phyloP scores from a whole-genome alignment of 2,329 filamentous ascomycete genomes.

The Pyricularia grisea region DNA sequence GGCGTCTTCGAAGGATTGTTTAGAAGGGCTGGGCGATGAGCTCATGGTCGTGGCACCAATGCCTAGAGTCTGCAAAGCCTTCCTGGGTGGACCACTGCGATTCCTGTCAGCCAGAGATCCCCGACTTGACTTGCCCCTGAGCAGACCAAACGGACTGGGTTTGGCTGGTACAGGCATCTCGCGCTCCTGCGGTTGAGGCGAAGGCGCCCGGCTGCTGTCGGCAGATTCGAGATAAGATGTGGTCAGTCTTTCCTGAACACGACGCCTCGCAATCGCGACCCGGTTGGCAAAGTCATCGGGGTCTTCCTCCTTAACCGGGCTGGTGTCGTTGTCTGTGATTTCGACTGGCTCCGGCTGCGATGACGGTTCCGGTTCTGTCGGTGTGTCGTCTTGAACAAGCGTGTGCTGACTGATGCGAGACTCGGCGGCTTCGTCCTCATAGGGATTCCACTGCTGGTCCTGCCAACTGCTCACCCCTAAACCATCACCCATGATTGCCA shows the following conservation, averaged over 20 bases:
- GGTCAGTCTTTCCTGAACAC: constrained; percentile 64
- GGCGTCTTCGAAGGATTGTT: constrained; percentile 24
- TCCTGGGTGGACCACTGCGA: constrained; percentile 30
- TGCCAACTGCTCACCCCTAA: constrained; percentile 35
- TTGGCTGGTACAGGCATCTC: constrained; percentile 24
- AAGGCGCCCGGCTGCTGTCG: constrained; percentile 39
- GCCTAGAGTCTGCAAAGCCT: constrained; percentile 53
- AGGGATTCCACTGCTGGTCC: constrained; percentile 17
- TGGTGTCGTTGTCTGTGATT: not conserved
- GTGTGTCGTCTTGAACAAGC: not conserved
- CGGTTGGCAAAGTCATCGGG: constrained; percentile 64
- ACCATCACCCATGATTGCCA: constrained; percentile 16
- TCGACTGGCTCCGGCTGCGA: not conserved
- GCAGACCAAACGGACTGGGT: constrained; percentile 51
- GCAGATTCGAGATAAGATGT: constrained; percentile 49
- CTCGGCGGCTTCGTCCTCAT: not conserved
- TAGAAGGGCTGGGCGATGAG: constrained; percentile 28
- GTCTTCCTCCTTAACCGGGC: constrained; percentile 29
- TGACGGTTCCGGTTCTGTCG: not conserved
- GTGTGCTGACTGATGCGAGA: not conserved
- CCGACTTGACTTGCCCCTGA: constrained; percentile 58
- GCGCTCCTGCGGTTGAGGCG: constrained; percentile 26
- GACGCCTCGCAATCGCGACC: constrained; percentile 58
- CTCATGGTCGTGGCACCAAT: constrained; percentile 34
- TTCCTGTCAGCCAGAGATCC: constrained; percentile 49